Base-by-base conservation (phyloP, 2,329 filamentous ascomycete genomes). In the Xylariaceae sp. region DNA sequence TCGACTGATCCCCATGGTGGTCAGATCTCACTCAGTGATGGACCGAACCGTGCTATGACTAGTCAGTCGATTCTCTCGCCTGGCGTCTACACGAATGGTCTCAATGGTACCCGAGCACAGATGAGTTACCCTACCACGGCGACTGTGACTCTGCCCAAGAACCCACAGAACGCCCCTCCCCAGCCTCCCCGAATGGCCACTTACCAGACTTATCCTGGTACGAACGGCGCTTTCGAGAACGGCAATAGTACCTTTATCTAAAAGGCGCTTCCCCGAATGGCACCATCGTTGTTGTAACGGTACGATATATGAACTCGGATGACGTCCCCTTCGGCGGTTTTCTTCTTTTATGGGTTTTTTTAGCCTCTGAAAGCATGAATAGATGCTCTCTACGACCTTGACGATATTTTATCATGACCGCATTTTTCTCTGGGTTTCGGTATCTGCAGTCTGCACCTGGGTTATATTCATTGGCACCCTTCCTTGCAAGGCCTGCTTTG, bases 1-100 rank as follows among this genome's bases (percentile, higher is more conserved):
- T 74, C 77, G 2, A 65, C 74, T 12, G 78, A 82, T 48, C 61
- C 71, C 34, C 74, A 74, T 1, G 70, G 76, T 48, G 75, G 76
- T 12, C 79, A 82, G 62, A 71, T 80, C 32, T 64, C 74, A 4
- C 57, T 78, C 22, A 76, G 76, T 12, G 60, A 69, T 32, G 49
- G 59, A 39, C 70, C 72, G 54, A 59, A 58, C 53, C 75, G 75
- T 33, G 65, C 61, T 53, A 62, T 73, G 55, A 65, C 69, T 37
- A 70, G 66, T 46, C 69, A 60, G 42, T 56, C 67, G 12, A 64
- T 73, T 36, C 50, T 71, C 21, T 39, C 62, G 14, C 53, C 61
- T 21, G 61, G 58, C 4, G 58, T 56, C 8, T 66, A 65, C 39
- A 55, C 57, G 40, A 67, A 63, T 40, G 63, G 63, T 32, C 45